phyloP scores from a whole-genome alignment of 2,329 filamentous ascomycete genomes.

The Monosporascus sp. region DNA sequence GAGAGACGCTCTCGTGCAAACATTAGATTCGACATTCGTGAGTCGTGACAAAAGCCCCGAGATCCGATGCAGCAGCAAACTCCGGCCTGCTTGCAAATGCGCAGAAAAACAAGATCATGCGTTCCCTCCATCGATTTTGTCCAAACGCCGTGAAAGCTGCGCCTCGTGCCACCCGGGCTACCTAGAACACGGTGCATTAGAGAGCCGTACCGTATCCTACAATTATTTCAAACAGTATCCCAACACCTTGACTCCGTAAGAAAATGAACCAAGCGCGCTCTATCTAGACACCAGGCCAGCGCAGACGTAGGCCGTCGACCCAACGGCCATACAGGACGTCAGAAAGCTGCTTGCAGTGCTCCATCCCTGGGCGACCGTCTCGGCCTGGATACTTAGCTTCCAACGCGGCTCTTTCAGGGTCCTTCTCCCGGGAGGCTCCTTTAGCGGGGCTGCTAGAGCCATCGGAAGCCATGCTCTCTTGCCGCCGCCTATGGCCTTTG shows the following conservation, averaged over 20 bases:
- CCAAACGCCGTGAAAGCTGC: no score
- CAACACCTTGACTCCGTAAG: background rate
- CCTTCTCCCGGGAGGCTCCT: conserved; percentile 34
- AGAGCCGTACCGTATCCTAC: background rate
- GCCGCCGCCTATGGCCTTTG: conserved; percentile 67
- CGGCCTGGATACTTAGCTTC: conserved; percentile 51
- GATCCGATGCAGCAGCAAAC: no score
- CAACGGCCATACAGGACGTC: conserved; percentile 89
- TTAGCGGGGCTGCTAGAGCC: conserved; percentile 21
- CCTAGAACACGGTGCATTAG: no score
- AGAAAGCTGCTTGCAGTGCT: conserved; percentile 82
- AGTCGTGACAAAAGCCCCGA: no score
- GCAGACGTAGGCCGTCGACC: conserved; percentile 72
- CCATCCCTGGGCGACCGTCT: conserved; percentile 66
- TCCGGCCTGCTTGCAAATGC: no score
- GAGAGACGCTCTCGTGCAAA: no score
- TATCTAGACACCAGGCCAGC: conserved; percentile 45
- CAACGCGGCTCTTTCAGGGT: conserved; percentile 42
- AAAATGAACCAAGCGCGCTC: background rate
- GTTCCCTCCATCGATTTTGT: no score
- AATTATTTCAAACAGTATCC: background rate
- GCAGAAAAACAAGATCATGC: no score
- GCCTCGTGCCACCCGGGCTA: no score
- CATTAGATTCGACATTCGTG: no score
- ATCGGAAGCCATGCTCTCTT: conserved; percentile 35